phyloP scores from a whole-genome alignment of 2,329 filamentous ascomycete species.

The Paraphoma sp. region DNA sequence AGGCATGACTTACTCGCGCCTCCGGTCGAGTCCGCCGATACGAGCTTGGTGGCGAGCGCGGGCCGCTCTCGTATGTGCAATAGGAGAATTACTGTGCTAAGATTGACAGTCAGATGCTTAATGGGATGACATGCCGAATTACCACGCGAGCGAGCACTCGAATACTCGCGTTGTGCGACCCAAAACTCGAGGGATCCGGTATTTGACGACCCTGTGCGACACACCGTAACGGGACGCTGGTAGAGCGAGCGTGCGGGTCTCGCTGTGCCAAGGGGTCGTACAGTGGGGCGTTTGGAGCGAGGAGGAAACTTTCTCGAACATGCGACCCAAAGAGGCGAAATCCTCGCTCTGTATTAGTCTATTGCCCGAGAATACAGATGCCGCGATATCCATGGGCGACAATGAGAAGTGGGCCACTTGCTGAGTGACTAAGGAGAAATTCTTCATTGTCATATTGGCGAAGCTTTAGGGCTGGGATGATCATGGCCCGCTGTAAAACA shows the following conservation, averaged over 20 bases:
- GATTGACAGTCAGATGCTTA: not conserved
- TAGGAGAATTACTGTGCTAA: not conserved
- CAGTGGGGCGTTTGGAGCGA: no score
- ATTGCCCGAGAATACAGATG: not conserved
- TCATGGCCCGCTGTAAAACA: not conserved
- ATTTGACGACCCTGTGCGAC: not conserved
- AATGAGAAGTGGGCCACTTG: not conserved
- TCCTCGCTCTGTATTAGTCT: not conserved
- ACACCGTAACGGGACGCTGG: not conserved
- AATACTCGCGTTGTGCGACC: not conserved
- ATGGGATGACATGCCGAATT: not conserved
- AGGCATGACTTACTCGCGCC: not conserved
- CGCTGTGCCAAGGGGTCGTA: not conserved
- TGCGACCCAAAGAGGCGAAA: no score
- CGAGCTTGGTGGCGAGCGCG: not conserved
- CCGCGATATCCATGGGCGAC: not conserved
- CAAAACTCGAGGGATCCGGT: not conserved
- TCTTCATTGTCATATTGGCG: not conserved
- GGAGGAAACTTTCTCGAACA: no score
- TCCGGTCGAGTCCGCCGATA: not conserved
- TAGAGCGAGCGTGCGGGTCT: not conserved
- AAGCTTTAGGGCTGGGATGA: not conserved
- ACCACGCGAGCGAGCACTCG: not conserved
- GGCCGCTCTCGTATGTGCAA: not conserved
- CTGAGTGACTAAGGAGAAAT: not conserved